Evolutionary conservation across 208 protist genomes (phyloP).

Genomic region (Phytomonas sp.): DNA sequence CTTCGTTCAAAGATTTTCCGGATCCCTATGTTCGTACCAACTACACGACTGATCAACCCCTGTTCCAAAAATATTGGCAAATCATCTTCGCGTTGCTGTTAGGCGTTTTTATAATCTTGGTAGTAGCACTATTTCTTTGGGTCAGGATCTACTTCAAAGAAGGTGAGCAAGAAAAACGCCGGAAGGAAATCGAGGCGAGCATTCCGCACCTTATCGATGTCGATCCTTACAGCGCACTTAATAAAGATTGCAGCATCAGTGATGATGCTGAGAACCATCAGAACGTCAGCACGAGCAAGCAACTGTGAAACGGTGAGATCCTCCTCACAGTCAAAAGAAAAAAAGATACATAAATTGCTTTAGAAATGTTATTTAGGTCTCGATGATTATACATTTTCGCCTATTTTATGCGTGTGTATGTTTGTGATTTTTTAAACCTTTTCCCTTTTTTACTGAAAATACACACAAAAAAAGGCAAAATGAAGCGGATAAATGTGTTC

Average conservation of each 20-base stretch:
- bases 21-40: conserved; percentile 17
- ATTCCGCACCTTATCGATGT: not conserved
- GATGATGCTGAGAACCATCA: not conserved
- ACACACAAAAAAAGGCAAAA: not conserved
- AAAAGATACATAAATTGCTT: not conserved
- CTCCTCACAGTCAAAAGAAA: not conserved
- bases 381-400: not conserved
- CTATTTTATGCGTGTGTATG: not conserved
- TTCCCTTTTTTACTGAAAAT: too few relatives aligned
- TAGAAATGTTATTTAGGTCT: not conserved
- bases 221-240: not conserved
- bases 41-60: conserved; percentile 19
- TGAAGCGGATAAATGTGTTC: not conserved
- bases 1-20: not conserved
- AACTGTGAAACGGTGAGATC: not conserved
- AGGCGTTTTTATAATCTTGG: conserved; percentile 16
- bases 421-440: not conserved
- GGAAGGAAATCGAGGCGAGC: conserved; percentile 24
- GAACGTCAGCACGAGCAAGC: not conserved
- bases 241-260: not conserved
- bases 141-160: conserved; percentile 34
- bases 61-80: conserved; percentile 31
- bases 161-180: conserved; percentile 19
- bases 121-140: conserved; percentile 18
- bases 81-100: conserved; percentile 38